Evolutionary conservation across 1,139 yeast species (phyloP), one percentile per base, ranked within the genome.

Genomic region (Oligophagozyma castellii): DNA sequence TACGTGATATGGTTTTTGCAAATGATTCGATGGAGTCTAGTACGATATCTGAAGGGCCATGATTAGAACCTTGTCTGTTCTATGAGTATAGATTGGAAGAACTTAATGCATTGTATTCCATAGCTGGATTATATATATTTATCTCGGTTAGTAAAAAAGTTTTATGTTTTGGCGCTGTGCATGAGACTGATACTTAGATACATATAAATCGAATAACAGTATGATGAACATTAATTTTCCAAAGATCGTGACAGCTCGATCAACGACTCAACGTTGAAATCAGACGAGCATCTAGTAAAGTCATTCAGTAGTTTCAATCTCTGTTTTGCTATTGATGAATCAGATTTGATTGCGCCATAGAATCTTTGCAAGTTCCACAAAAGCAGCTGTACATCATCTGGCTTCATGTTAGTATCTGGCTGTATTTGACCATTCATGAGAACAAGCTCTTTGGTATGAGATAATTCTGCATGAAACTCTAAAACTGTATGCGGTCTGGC

Each of bases 401-500:
- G 46, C 3, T 74, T 53, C 18, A 81, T 58, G 19, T 73, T 63
- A 10, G 78, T 63, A 32, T 83, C 89, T 32, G 63, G 59, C 47
- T 86, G 95, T 5, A 84, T 73, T 16, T 66, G 67, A 1, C 96
- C 95, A 43, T 84, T 84, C 93, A 86, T 81, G 41, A 92, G 61
- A 1, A 81, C 86, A 3, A 81, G 36, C 1, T 65, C 73, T 41
- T 79, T 76, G 12, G 65, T 64, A 1, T 66, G 62, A 4, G 65
- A 61, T 31, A 89, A 58, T 33, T 92, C 95, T 31, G 75, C 72
- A 57, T 89, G 96, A 64, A 89, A 79, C 54, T 74, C 72, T 38
- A 89, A 60, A 0, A 94, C 80, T 1, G 96, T 84, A 52, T 92
- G 98, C 1, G 98, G 98, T 46, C 81, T 75, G 8, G 98, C 94